These are phyloP conservation scores for Aspergillus carlsbadensis DNA, from an alignment of 495 filamentous ascomycete species.

Conservation along the genomic window DNA sequence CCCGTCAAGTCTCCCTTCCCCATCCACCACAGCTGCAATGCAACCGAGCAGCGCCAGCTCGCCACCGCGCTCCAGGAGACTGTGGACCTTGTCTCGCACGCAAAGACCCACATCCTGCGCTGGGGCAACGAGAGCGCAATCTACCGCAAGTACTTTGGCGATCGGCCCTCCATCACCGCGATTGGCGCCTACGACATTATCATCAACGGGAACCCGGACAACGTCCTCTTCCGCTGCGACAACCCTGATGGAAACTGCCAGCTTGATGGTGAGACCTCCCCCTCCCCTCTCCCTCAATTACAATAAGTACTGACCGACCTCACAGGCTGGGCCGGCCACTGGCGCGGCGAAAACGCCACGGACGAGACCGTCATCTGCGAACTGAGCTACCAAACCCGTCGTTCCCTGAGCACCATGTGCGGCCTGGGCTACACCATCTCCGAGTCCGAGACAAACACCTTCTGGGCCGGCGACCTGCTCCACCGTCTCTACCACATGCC, in stretches of 20 bases:
- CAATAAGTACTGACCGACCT: not conserved
- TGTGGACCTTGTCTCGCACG: constrained; percentile 46
- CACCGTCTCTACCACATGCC: constrained; percentile 58
- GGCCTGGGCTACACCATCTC: constrained; percentile 53
- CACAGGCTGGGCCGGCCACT: constrained; percentile 57
- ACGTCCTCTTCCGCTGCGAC: constrained; percentile 56
- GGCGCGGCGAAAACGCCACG: constrained; percentile 56
- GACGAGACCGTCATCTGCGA: constrained; percentile 62
- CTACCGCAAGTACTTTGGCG: constrained; percentile 59
- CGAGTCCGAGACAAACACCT: constrained; percentile 46
- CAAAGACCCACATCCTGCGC: constrained; percentile 46
- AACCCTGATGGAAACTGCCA: constrained; percentile 57
- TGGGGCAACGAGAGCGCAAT: constrained; percentile 50
- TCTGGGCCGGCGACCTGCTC: constrained; percentile 56
- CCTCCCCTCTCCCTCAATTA: not conserved
- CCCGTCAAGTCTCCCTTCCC: constrained; percentile 29
- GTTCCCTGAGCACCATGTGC: constrained; percentile 52
- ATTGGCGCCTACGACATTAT: constrained; percentile 54
- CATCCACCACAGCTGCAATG: constrained; percentile 58
- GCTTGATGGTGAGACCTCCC: constrained; percentile 34
- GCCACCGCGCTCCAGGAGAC: constrained; percentile 47
- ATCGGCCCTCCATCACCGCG: constrained; percentile 44
- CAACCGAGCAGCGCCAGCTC: constrained; percentile 49
- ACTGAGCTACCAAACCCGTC: constrained; percentile 49
- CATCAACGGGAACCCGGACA: constrained; percentile 43